A percentile compares a stretch with the other conserved stretches of the same genome.
Conservation (phyloP, 768 basidiomycete genomes). For the Fomitopsis pulvina region DNA sequence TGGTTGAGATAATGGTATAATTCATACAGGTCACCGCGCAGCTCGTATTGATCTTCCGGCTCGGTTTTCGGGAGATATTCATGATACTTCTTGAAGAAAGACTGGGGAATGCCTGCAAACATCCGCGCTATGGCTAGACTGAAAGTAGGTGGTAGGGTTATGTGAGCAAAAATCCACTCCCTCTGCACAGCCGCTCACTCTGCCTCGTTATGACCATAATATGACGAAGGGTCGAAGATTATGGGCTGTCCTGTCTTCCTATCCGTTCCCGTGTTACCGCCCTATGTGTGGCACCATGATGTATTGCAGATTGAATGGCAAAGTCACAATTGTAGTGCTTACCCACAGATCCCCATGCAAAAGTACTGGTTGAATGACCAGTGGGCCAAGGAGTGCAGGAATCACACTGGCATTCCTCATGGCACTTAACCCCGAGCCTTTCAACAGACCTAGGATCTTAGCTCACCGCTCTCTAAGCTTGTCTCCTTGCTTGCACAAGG, state of each 20-base stretch:
- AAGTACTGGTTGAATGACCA: conserved; percentile 59
- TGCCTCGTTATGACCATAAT: conserved; percentile 76
- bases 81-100: conserved; percentile 65
- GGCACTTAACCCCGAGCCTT: not conserved
- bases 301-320: not conserved
- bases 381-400: conserved; percentile 54
- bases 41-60: conserved; percentile 56
- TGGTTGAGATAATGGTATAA: conserved; percentile 82
- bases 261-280: conserved; percentile 67
- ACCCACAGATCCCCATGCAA: conserved; percentile 83
- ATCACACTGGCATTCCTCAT: conserved; percentile 47
- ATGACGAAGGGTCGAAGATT: conserved; percentile 75
- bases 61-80: conserved; percentile 53
- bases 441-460: not conserved
- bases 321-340: conserved; percentile 16
- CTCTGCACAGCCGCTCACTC: conserved; percentile 43
- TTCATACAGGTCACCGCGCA: conserved; percentile 66
- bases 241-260: conserved; percentile 46
- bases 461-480: conserved; percentile 42
- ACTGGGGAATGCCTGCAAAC: conserved; percentile 65
- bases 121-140: conserved; percentile 71
- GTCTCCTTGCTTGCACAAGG: conserved; percentile 46
- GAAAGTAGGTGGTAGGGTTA: not conserved
- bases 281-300: conserved; percentile 33
- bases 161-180: not conserved